phyloP scores from a whole-genome alignment of 2,329 filamentous ascomycete species.

The Penicillium olsonii region DNA sequence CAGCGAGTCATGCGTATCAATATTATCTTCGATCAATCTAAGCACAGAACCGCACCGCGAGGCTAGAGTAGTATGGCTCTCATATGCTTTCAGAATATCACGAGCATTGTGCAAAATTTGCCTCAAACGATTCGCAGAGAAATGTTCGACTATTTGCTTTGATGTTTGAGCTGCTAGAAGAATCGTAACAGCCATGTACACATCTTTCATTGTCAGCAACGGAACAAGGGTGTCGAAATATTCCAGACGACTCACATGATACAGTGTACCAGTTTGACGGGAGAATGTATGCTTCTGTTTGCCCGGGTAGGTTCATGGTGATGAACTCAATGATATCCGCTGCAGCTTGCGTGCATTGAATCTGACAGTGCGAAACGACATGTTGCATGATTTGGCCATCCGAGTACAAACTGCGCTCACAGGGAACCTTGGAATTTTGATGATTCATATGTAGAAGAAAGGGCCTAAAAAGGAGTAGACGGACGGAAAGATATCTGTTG shows the following conservation, averaged over 20 bases:
- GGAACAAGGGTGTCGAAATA: no score
- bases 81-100: constrained; percentile 4
- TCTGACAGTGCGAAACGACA: constrained; percentile 2
- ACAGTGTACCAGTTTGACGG: constrained; percentile 11
- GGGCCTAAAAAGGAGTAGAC: constrained; percentile 12
- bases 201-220: constrained; percentile 2
- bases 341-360: constrained; percentile 1
- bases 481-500: constrained; percentile 13
- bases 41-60: constrained; percentile 4
- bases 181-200: constrained; percentile 16
- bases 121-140: constrained; percentile 4
- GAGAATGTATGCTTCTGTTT: constrained; percentile 5
- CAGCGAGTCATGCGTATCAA: not conserved
- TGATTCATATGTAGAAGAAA: constrained; percentile 11
- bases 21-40: not conserved
- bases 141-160: constrained; percentile 8
- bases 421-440: not conserved
- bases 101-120: not conserved
- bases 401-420: not conserved
- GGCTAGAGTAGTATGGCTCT: constrained; percentile 2
- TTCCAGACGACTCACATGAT: constrained; percentile 1
- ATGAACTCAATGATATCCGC: constrained; percentile 6
- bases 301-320: not conserved
- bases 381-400: constrained; percentile 1
- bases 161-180: constrained; percentile 11